phyloP scores from a whole-genome alignment of 179 eudicot genomes.

The Actinidia polygama region DNA sequence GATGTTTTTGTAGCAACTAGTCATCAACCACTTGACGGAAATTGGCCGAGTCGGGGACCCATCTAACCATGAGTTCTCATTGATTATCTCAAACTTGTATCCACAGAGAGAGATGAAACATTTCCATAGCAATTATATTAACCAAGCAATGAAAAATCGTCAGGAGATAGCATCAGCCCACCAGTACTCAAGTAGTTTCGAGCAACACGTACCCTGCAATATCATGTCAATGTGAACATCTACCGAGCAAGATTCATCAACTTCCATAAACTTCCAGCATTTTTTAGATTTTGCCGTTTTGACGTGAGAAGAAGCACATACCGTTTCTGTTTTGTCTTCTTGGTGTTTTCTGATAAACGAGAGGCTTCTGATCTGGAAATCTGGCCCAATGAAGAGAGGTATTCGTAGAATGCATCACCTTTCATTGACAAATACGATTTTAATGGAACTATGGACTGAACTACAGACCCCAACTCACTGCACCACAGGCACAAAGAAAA shows the following conservation, averaged over 20 bases:
- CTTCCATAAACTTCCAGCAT: background rate
- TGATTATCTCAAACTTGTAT: conserved; percentile 19
- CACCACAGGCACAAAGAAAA: conserved; percentile 27
- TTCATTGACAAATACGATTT: conserved; percentile 54
- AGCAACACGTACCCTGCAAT: conserved; percentile 56
- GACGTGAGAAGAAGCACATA: conserved; percentile 25
- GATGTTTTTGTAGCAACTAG: background rate
- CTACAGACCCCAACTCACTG: conserved; percentile 59
- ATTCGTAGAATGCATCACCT: conserved; percentile 70
- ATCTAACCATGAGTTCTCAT: background rate
- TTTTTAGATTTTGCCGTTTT: background rate
- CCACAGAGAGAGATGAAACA: conserved; percentile 21
- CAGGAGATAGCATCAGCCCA: conserved; percentile 54
- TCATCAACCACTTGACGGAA: background rate
- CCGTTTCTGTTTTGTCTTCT: conserved; percentile 62
- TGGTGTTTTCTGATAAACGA: conserved; percentile 56
- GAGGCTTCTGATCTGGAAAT: conserved; percentile 76
- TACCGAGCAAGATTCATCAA: conserved; percentile 3
- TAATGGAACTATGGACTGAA: conserved; percentile 65
- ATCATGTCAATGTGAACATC: background rate
- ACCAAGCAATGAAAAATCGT: conserved; percentile 57
- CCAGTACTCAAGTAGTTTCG: conserved; percentile 70
- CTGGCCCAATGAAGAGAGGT: conserved; percentile 76
- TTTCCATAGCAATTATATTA: conserved; percentile 42
- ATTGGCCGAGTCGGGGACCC: background rate